phyloP scores from a whole-genome alignment of 2,329 filamentous ascomycete genomes.

The Septoria petroselini region DNA sequence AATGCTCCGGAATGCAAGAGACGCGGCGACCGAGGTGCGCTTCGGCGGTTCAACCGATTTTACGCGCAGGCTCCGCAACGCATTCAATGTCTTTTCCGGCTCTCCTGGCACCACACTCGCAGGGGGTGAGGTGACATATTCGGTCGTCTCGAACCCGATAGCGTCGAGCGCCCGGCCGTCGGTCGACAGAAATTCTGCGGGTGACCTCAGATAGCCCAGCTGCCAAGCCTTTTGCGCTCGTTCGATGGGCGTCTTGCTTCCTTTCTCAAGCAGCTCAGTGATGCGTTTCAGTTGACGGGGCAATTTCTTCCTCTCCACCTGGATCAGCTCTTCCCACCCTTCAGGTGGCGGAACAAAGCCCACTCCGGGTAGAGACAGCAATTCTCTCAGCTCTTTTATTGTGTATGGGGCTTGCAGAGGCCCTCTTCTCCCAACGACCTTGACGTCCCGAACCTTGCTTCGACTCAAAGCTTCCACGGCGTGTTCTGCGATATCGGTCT shows the following conservation, averaged over 20 bases:
- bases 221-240: conserved; percentile 69
- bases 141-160: conserved; percentile 62
- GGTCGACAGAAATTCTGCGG: conserved; percentile 61
- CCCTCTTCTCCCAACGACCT: conserved; percentile 83
- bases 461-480: conserved; percentile 70
- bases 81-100: conserved; percentile 31
- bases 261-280: conserved; percentile 76
- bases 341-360: conserved; percentile 60
- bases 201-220: conserved; percentile 80
- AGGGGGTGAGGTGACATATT: conserved; percentile 29
- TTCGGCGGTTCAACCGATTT: conserved; percentile 31
- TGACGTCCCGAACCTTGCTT: conserved; percentile 74
- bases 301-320: conserved; percentile 62
- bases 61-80: conserved; percentile 32
- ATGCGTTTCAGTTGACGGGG: conserved; percentile 73
- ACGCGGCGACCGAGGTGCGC: conserved; percentile 54
- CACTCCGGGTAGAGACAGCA: conserved; percentile 72
- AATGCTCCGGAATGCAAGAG: conserved; percentile 85
- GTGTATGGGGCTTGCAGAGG: conserved; percentile 85
- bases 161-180: conserved; percentile 55
- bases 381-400: conserved; percentile 87
- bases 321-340: conserved; percentile 34
- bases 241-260: conserved; percentile 54
- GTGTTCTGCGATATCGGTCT: conserved; percentile 85
- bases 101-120: conserved; percentile 28